Evolutionary conservation across 768 basidiomycete genomes (phyloP).

Genomic region (Boletus pseudo-olivaceus): DNA sequence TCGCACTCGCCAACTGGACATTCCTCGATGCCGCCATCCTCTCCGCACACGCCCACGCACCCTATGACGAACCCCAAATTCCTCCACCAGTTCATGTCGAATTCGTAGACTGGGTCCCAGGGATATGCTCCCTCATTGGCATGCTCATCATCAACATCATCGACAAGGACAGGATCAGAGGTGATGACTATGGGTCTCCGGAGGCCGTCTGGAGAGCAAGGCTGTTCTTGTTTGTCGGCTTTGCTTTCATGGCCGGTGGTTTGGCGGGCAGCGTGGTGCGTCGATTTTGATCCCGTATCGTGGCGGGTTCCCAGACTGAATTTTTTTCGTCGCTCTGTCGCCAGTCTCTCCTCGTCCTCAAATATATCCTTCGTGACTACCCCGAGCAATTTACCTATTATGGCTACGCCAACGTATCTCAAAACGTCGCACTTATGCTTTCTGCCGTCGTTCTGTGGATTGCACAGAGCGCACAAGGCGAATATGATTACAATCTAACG

Average conservation of each 20-base stretch:
- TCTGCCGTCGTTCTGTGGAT: conserved; percentile 90
- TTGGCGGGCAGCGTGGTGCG: conserved; percentile 94
- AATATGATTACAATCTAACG: conserved; percentile 92
- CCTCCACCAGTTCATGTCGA: conserved; percentile 76
- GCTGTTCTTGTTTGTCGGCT: conserved; percentile 89
- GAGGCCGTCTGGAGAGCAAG: conserved; percentile 89
- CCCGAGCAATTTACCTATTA: conserved; percentile 80
- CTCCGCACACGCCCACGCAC: conserved; percentile 80
- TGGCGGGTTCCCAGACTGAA: background rate
- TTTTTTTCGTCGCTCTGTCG: background rate
- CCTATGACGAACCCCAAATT: conserved; percentile 65
- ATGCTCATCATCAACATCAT: conserved; percentile 92
- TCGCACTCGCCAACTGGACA: conserved; percentile 92
- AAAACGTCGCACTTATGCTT: conserved; percentile 82
- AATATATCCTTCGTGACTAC: conserved; percentile 77
- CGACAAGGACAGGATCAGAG: conserved; percentile 85
- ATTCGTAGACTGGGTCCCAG: conserved; percentile 98
- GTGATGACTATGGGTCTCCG: conserved; percentile 79
- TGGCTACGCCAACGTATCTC: conserved; percentile 93
- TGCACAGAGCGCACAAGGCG: conserved; percentile 77
- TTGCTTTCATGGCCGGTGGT: conserved; percentile 96
- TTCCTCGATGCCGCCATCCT: conserved; percentile 92
- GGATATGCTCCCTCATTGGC: conserved; percentile 87
- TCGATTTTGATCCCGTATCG: conserved; percentile 13
- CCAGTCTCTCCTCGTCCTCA: conserved; percentile 85